phyloP scores from a whole-genome alignment of 2,329 filamentous ascomycete genomes.

The Canariomyces notabilis region DNA sequence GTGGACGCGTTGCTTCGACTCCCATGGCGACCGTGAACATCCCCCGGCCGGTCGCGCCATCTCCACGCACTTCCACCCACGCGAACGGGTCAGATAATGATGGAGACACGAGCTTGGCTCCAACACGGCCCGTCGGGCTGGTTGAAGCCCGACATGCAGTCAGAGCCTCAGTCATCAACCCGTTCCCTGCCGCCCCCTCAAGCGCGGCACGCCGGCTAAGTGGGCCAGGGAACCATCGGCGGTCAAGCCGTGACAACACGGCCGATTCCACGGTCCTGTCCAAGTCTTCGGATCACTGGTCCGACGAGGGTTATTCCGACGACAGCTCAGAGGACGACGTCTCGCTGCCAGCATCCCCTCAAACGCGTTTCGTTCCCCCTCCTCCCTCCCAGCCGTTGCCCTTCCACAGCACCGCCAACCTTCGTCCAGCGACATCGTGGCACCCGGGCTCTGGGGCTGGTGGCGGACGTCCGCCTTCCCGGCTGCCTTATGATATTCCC shows the following conservation, averaged over 20 bases:
- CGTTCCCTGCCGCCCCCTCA: neutral
- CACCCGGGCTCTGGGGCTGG: neutral
- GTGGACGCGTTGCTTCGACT: slow-evolving; percentile 11
- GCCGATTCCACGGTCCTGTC: slow-evolving; percentile 7
- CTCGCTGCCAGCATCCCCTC: neutral
- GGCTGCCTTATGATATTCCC: neutral
- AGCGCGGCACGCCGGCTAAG: neutral
- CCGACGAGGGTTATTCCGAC: slow-evolving; percentile 7
- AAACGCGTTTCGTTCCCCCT: neutral
- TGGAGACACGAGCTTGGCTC: neutral
- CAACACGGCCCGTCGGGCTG: neutral
- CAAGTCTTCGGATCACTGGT: slow-evolving; percentile 10
- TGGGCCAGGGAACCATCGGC: neutral
- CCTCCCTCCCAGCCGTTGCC: slow-evolving; percentile 5
- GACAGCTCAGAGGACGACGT: slow-evolving; percentile 11
- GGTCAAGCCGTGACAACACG: slow-evolving; percentile 8
- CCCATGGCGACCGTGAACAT: slow-evolving; percentile 10
- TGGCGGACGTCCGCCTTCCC: neutral
- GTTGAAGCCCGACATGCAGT: slow-evolving; percentile 5
- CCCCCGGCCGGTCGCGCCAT: neutral
- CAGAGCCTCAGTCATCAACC: neutral
- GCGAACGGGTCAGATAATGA: slow-evolving; percentile 5
- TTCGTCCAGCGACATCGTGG: slow-evolving; percentile 8
- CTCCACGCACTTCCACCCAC: neutral
- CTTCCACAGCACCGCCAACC: neutral